These are phyloP conservation scores for Exidia glandulosa DNA, from an alignment of 768 basidiomycete species.

Conservation along the genomic window DNA sequence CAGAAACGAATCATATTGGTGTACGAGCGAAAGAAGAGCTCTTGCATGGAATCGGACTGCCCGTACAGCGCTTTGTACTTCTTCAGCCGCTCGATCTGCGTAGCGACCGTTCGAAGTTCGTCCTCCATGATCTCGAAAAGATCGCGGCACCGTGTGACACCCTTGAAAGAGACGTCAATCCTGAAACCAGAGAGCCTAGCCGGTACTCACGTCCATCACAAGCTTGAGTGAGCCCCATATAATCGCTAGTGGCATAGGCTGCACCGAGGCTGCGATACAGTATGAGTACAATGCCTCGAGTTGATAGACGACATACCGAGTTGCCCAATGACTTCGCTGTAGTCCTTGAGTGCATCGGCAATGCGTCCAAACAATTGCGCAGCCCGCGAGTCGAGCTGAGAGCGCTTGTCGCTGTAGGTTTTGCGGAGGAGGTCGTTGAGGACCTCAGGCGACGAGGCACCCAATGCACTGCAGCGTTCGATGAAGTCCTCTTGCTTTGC, in stretches of 20 bases:
- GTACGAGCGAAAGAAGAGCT: conserved; percentile 10
- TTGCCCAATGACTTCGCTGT: not conserved
- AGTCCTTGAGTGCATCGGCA: not conserved
- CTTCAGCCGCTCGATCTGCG: conserved; percentile 8
- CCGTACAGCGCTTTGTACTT: conserved; percentile 11
- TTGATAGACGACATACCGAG: not conserved
- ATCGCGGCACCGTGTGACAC: conserved; percentile 6
- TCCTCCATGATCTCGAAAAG: conserved; percentile 14
- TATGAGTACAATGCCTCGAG: not conserved
- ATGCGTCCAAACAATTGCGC: not conserved
- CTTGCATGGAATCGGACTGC: conserved; percentile 8
- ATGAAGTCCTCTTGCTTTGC: not conserved
- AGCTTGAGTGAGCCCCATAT: conserved; percentile 3
- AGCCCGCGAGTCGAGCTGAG: not conserved
- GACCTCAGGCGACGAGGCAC: not conserved
- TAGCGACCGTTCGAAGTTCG: conserved; percentile 7
- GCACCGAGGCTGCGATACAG: not conserved
- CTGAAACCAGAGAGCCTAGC: not conserved
- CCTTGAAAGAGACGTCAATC: conserved; percentile 4
- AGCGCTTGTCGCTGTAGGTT: not conserved
- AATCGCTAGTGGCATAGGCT: conserved; percentile 2
- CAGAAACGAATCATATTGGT: conserved; percentile 16
- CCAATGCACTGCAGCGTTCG: not conserved
- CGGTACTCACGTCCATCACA: conserved; percentile 1
- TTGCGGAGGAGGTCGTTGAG: not conserved